Conservation (phyloP, 139 green algal genomes). For the Trebouxia sp. region DNA sequence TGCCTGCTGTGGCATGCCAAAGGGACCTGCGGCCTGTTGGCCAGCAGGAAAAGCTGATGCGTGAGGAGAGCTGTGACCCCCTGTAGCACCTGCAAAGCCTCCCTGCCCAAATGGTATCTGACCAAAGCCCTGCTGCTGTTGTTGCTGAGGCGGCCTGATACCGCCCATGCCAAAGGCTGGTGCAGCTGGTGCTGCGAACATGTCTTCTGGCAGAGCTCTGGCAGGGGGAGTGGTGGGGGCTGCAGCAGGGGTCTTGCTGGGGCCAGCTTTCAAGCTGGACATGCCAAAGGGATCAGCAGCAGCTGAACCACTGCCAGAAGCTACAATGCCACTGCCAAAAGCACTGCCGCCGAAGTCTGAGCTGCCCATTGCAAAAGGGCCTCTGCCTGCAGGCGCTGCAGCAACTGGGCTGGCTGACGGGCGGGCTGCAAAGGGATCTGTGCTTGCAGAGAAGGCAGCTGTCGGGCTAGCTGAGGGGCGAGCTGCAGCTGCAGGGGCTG, state of each 20-base stretch:
- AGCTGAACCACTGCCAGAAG: neutral
- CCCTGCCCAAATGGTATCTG: neutral
- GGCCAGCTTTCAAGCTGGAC: neutral
- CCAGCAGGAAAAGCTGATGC: neutral
- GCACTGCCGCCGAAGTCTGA: neutral
- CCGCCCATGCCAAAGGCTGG: neutral
- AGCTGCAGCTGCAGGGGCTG: neutral
- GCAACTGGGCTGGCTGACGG: neutral
- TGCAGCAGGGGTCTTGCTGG: neutral
- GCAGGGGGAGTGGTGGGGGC: conserved; percentile 23
- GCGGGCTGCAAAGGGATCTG: neutral
- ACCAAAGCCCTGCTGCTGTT: conserved; percentile 25
- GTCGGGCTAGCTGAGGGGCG: neutral
- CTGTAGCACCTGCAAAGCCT: neutral
- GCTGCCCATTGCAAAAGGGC: neutral
- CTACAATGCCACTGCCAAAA: neutral
- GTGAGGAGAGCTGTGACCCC: neutral
- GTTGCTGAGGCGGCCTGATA: neutral
- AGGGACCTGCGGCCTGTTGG: neutral
- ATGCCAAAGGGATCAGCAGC: conserved; percentile 21
- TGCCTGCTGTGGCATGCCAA: conserved; percentile 26
- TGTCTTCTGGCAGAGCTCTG: conserved; percentile 45
- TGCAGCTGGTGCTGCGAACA: conserved; percentile 38
- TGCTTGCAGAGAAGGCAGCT: conserved; percentile 13
- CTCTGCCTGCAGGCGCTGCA: neutral